Conservation (phyloP, 163 green algal genomes). For the Chlorella variabilis region DNA sequence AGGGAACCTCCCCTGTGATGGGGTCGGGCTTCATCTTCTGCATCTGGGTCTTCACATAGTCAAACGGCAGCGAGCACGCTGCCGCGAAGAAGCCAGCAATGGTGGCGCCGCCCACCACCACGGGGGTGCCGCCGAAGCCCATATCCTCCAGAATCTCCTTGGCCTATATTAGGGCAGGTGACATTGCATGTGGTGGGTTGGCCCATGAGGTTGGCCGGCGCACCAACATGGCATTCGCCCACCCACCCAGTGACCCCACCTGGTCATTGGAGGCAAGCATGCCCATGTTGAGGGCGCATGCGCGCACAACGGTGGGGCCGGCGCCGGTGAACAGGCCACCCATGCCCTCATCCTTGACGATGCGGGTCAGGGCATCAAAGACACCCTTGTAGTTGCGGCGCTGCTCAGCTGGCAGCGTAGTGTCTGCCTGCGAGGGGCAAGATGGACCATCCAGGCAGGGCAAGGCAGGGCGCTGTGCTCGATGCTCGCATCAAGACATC, state of each 20-base stretch:
- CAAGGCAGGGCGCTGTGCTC: too few species aligned
- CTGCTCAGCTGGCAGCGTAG: conserved; percentile 88
- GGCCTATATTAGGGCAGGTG: conserved; percentile 59
- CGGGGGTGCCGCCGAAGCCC: conserved; percentile 67
- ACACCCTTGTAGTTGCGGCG: conserved; percentile 92
- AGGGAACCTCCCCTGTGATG: conserved; percentile 50
- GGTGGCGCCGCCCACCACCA: conserved; percentile 76
- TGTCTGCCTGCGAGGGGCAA: conserved; percentile 80
- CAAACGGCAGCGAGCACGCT: conserved; percentile 94
- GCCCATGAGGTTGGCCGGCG: too few species aligned
- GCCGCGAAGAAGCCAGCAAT: conserved; percentile 96
- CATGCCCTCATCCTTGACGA: conserved; percentile 94
- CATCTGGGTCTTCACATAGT: conserved; percentile 99
- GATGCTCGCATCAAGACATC: too few species aligned
- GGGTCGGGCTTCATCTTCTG: conserved; percentile 91
- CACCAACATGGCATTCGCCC: too few species aligned
- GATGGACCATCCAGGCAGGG: background rate
- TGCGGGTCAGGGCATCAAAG: conserved; percentile 73
- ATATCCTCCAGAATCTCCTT: conserved; percentile 87
- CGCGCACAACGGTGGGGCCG: conserved; percentile 94
- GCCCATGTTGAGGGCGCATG: conserved; percentile 99
- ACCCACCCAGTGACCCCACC: too few species aligned
- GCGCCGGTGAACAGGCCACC: conserved; percentile 95
- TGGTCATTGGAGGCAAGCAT: conserved; percentile 99
- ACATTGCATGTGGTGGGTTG: too few species aligned